A percentile compares a stretch with the other conserved stretches of the same genome.
phyloP scores from a whole-genome alignment of 371 early-diverging fungal genomes.

The Mucor plumbeus region DNA sequence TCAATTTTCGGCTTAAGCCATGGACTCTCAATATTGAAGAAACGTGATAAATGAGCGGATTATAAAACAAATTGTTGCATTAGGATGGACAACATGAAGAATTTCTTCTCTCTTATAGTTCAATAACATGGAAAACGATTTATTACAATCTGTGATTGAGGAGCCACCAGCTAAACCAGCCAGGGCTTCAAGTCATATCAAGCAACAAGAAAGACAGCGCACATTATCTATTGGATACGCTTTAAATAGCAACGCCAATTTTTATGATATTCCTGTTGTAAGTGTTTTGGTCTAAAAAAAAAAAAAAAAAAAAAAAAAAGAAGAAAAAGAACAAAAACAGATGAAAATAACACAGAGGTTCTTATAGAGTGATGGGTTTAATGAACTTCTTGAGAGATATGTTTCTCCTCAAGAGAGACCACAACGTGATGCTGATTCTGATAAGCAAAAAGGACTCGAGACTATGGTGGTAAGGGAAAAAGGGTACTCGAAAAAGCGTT shows the following conservation, averaged over 20 bases:
- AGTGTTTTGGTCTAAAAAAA: neutral
- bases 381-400: constrained; percentile 58
- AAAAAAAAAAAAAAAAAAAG: neutral
- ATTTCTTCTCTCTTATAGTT: neutral
- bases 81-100: neutral
- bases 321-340: too few relatives aligned
- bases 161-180: constrained; percentile 17
- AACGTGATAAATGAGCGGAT: too few relatives aligned
- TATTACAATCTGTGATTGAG: constrained; percentile 11
- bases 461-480: constrained; percentile 31
- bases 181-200: neutral
- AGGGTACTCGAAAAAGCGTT: neutral
- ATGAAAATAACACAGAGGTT: neutral
- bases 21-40: too few relatives aligned
- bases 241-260: constrained; percentile 49
- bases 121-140: constrained; percentile 10
- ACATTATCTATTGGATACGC: constrained; percentile 32
- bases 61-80: neutral
- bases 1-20: too few relatives aligned
- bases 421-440: constrained; percentile 45
- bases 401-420: constrained; percentile 59
- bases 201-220: constrained; percentile 21
- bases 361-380: constrained; percentile 57
- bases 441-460: constrained; percentile 42
- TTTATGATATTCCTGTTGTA: constrained; percentile 67